phyloP scores from a whole-genome alignment of 23 red algal species.

The Cyanidiococcus yangmingshanensis region DNA sequence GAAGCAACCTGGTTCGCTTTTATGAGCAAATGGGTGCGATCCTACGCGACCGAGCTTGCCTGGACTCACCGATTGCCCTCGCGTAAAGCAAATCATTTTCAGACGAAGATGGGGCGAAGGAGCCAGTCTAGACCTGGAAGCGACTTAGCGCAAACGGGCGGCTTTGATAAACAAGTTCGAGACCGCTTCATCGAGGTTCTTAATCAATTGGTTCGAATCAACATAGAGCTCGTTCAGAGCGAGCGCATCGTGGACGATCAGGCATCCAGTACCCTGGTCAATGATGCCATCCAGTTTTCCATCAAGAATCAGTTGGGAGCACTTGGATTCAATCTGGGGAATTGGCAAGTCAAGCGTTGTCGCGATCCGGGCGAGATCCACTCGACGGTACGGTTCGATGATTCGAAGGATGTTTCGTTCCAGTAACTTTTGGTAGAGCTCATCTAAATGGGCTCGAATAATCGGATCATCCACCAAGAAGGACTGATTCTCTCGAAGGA shows the following conservation, averaged over 20 bases:
- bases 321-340: slow-evolving; percentile 68
- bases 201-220: slow-evolving; percentile 62
- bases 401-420: slow-evolving; percentile 82
- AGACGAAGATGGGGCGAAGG: no score
- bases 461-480: slow-evolving; percentile 72
- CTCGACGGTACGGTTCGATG: slow-evolving; percentile 80
- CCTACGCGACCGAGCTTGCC: no score
- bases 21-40: no score
- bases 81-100: no score
- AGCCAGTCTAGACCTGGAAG: no score
- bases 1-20: no score
- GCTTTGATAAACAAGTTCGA: slow-evolving; percentile 58
- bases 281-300: slow-evolving; percentile 89
- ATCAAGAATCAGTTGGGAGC: slow-evolving; percentile 93
- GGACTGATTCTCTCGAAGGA: slow-evolving; percentile 46
- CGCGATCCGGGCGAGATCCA: slow-evolving; percentile 92
- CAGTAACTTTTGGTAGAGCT: slow-evolving; percentile 78
- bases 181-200: slow-evolving; percentile 60
- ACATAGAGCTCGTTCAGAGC: slow-evolving; percentile 40
- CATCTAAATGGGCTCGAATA: slow-evolving; percentile 68
- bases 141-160: slow-evolving; percentile 23
- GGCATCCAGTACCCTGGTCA: slow-evolving; percentile 80
- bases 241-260: slow-evolving; percentile 66
- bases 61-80: no score
- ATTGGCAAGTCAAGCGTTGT: slow-evolving; percentile 54